Evolutionary conservation across 2,329 filamentous ascomycete species (phyloP), one percentile per base, ranked within the genome.

Genomic region (Diaporthe ilicicola): DNA sequence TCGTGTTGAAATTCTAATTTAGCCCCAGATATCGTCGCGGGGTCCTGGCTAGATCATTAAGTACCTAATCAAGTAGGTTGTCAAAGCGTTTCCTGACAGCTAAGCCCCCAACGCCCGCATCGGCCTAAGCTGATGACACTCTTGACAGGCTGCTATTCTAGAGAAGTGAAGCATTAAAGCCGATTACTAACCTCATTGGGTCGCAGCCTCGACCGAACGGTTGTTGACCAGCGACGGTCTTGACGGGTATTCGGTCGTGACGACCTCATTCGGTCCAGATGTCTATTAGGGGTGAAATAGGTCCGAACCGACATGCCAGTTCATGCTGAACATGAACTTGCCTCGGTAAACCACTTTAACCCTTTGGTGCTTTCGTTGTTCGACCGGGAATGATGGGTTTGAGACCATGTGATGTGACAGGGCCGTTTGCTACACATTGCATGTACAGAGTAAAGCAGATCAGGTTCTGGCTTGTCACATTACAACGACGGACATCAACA

Each of bases 1-100:
- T 19, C 27, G 39, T 62, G 39, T 62, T 62, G 56, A 46, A 24
- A 61, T 61, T 8, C 56, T 62, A 46, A 34, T 48, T 62, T 62
- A 32, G 39, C 12, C 27, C 12, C 3, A 22, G 22, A 5, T 46
- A 34, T 13, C 9, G 32, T 4, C n/a, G 32, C 32, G 4, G 9
- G 32, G 32, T 12, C 46, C 4, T 50, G 12, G n/a, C 46, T 61
- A 19, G 22, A 15, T 19, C 27, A 29, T 1, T 8, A n/a, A 44
- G 37, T 13, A 44, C 15, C 17, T n/a, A n/a, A 12, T 32, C 15
- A 22, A 4, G 12, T 62, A 62, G 24, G 3, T 19, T 4, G 39
- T 62, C 56, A 32, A 32, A 62, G 39, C 56, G 27, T 19, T 4
- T 22, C 10, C 10, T 19, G 24, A 62, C 56, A 62, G 39, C 56